Percentiles rank a stretch among this genome's conserved stretches.
Evolutionary conservation across 768 basidiomycete genomes (phyloP).

Genomic region (Ramaria sp.): DNA sequence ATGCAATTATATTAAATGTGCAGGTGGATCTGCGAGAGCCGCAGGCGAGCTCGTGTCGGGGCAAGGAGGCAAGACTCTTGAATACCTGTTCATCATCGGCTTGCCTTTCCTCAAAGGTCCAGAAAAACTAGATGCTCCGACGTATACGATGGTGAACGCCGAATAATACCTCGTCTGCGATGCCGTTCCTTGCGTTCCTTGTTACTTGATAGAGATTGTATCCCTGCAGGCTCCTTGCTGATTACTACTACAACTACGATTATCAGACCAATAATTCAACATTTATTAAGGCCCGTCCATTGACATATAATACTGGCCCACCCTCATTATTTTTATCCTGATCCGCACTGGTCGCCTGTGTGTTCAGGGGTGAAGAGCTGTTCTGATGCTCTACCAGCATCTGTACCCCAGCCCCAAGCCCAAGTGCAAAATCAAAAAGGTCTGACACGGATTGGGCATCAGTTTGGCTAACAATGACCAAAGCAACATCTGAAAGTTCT

Average conservation of each 20-base stretch:
- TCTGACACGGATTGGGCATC: constrained; percentile 41
- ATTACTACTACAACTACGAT: neutral
- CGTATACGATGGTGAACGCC: constrained; percentile 79
- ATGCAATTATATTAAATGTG: neutral
- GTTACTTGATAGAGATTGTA: too few relatives aligned
- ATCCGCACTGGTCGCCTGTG: neutral
- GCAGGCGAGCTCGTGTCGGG: constrained; percentile 82
- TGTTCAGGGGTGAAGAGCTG: constrained; percentile 16
- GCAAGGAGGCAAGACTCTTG: constrained; percentile 74
- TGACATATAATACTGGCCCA: constrained; percentile 3
- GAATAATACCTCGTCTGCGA: constrained; percentile 24
- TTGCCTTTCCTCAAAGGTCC: constrained; percentile 63
- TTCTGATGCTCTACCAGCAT: constrained; percentile 35
- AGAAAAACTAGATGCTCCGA: constrained; percentile 72
- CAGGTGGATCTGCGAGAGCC: constrained; percentile 88
- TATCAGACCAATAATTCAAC: constrained; percentile 5
- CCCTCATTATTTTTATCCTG: neutral
- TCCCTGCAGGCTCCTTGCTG: neutral
- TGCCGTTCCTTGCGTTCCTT: neutral
- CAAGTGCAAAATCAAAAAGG: constrained; percentile 44
- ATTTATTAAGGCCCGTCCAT: constrained; percentile 9
- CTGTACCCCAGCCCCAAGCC: constrained; percentile 34
- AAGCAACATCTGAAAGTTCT: constrained; percentile 38
- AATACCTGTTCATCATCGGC: constrained; percentile 94
- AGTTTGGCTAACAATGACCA: constrained; percentile 46